Evolutionary conservation across 108 stramenopile species (phyloP).

Genomic region (Cyclotella baltica): DNA sequence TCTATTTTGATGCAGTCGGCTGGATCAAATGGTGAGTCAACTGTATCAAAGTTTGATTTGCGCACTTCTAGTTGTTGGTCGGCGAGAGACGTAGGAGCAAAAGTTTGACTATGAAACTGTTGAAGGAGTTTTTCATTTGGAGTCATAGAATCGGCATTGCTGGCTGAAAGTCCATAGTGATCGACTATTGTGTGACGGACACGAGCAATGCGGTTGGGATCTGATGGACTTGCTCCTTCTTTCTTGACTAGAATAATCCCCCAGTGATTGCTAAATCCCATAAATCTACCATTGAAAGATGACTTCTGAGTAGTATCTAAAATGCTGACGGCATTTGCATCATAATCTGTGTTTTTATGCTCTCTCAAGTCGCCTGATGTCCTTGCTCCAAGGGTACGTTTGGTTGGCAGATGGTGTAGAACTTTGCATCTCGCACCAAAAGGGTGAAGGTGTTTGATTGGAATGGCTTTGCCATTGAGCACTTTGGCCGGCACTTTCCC

Average conservation of each 20-base stretch:
- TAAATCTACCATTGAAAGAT: conserved; percentile 7
- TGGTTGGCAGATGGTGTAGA: background rate
- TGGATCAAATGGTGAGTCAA: conserved; percentile 9
- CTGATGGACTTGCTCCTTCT: background rate
- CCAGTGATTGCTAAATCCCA: background rate
- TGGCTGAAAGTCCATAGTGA: conserved; percentile 7
- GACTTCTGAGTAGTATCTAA: background rate
- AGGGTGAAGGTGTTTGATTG: background rate
- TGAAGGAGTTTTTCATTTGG: conserved; percentile 6
- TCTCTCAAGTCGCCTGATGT: conserved; percentile 1
- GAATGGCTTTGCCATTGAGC: background rate
- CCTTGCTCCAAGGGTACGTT: background rate
- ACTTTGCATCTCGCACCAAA: background rate
- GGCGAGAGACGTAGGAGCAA: background rate
- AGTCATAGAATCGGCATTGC: background rate
- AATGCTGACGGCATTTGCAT: background rate
- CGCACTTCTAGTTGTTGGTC: background rate
- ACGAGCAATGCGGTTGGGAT: background rate
- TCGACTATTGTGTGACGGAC: conserved; percentile 1
- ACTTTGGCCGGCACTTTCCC: background rate
- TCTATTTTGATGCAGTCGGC: background rate
- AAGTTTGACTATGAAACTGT: background rate
- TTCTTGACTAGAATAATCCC: background rate
- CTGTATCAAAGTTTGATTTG: background rate
- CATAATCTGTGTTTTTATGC: background rate